Evolutionary conservation across 139 green algal species (phyloP).

Genomic region (Closterium sp.): DNA sequence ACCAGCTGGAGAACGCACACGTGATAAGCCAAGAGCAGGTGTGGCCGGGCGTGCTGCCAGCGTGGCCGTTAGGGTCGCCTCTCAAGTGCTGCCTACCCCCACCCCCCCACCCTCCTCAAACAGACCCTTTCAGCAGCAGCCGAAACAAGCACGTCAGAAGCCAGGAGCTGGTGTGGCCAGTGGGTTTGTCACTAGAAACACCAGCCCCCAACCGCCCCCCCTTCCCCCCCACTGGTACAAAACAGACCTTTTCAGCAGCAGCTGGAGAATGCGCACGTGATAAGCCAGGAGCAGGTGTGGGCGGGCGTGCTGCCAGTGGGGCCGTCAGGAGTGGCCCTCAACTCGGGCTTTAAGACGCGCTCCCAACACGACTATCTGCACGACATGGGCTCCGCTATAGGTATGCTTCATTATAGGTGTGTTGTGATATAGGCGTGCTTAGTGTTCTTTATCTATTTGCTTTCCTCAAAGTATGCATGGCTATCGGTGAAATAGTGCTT

Average conservation of each 20-base stretch:
- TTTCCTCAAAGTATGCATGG: too few species aligned
- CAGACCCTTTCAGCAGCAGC: too few species aligned
- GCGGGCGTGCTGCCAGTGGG: conserved; percentile 78
- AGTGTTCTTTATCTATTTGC: too few species aligned
- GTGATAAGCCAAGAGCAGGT: conserved; percentile 81
- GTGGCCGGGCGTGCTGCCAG: conserved; percentile 77
- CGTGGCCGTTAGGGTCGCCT: conserved; percentile 67
- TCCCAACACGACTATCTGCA: conserved; percentile 58
- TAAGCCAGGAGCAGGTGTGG: conserved; percentile 78
- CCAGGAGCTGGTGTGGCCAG: too few species aligned
- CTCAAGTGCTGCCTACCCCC: too few species aligned
- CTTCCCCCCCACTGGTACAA: too few species aligned
- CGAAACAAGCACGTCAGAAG: too few species aligned
- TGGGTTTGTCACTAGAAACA: too few species aligned
- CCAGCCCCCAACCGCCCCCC: too few species aligned
- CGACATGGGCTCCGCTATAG: conserved; percentile 57
- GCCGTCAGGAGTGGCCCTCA: conserved; percentile 73
- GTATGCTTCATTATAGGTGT: not conserved
- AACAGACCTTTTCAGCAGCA: conserved; percentile 70
- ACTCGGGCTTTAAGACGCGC: conserved; percentile 78
- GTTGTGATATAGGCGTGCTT: too few species aligned
- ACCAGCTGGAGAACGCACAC: conserved; percentile 95
- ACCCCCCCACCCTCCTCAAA: too few species aligned
- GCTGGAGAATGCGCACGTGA: conserved; percentile 96
- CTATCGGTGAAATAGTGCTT: too few species aligned